Conservation (phyloP, 768 basidiomycete species). For the Naganishia kalamii region DNA sequence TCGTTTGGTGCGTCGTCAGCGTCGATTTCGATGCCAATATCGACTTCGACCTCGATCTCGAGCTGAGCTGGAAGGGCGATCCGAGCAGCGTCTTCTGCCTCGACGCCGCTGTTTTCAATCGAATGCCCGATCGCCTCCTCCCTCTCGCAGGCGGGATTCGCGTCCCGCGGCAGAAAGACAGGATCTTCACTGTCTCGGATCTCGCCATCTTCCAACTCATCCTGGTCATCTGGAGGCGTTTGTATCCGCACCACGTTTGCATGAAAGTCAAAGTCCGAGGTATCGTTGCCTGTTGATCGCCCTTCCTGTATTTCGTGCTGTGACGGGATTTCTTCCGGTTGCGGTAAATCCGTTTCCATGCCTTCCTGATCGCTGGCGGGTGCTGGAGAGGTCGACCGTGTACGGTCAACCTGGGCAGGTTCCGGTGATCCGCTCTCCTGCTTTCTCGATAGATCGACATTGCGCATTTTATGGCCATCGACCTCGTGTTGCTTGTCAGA, state of each 20-base stretch:
- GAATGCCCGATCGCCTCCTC: neutral
- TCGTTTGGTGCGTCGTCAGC: neutral
- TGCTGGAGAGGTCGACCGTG: too few species aligned
- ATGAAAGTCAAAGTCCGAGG: too few species aligned
- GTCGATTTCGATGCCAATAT: neutral
- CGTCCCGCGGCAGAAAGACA: neutral
- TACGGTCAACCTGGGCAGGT: too few species aligned
- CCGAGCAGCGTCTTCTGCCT: neutral
- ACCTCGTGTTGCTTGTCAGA: too few species aligned
- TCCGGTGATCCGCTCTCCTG: too few species aligned
- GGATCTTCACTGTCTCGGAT: neutral
- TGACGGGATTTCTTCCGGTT: too few species aligned
- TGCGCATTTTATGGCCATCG: too few species aligned
- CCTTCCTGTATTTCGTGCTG: too few species aligned
- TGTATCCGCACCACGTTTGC: neutral
- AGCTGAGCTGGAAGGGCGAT: neutral
- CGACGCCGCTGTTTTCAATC: neutral
- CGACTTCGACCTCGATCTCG: neutral
- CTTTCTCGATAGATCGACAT: too few species aligned
- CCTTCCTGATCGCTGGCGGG: too few species aligned
- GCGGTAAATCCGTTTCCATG: too few species aligned
- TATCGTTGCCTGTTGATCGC: too few species aligned
- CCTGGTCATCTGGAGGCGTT: neutral
- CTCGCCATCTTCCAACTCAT: conserved; percentile 8
- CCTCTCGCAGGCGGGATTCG: neutral